phyloP scores from a whole-genome alignment of 2,329 filamentous ascomycete species.

The Chaetomium olivaceum region DNA sequence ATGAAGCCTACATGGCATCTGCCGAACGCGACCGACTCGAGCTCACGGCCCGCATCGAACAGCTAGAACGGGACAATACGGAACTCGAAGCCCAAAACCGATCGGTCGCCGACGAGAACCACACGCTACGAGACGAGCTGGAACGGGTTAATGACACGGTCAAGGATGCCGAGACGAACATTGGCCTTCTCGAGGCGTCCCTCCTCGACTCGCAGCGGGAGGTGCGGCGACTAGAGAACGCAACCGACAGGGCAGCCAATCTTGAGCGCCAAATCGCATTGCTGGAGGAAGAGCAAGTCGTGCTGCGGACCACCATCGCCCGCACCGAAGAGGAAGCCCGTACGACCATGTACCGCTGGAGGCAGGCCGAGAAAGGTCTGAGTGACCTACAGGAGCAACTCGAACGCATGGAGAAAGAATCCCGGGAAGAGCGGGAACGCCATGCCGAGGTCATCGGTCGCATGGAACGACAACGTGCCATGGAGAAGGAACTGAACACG shows the following conservation, averaged over 20 bases:
- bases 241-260: conserved; percentile 72
- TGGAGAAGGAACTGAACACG: conserved; percentile 79
- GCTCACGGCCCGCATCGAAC: conserved; percentile 71
- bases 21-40: conserved; percentile 80
- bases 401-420: conserved; percentile 83
- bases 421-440: conserved; percentile 74
- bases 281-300: conserved; percentile 78
- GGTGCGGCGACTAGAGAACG: conserved; percentile 70
- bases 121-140: conserved; percentile 76
- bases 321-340: conserved; percentile 73
- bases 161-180: conserved; percentile 74
- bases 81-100: conserved; percentile 76
- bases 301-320: conserved; percentile 67
- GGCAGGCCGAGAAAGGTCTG: conserved; percentile 78
- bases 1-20: conserved; percentile 93
- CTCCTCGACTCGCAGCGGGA: conserved; percentile 77
- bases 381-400: conserved; percentile 81
- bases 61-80: conserved; percentile 72
- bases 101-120: conserved; percentile 79
- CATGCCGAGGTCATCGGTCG: conserved; percentile 79
- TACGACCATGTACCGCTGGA: conserved; percentile 79
- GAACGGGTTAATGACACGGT: conserved; percentile 81
- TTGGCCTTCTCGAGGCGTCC: conserved; percentile 73
- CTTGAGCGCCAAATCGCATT: conserved; percentile 78
- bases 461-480: conserved; percentile 78